Base-by-base conservation (phyloP, 108 stramenopile species). In the Skeletonema grethae region DNA sequence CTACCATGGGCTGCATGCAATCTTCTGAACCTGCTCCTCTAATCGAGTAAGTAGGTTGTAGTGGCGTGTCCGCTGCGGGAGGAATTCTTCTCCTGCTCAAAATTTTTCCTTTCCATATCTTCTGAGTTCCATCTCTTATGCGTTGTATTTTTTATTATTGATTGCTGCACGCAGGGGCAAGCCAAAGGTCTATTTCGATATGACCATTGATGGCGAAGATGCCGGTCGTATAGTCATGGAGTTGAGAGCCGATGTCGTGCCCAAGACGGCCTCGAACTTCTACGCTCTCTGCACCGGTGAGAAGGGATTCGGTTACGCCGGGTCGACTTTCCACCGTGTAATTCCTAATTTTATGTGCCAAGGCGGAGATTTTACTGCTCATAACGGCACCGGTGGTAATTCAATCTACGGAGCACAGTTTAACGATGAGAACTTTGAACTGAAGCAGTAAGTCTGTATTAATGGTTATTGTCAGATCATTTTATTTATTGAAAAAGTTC, bases 251-350 rank as follows among this genome's bases (percentile, higher is more conserved):
- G 97, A 98, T 64, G 76, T 91, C 28, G 85, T 85, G 12, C 99
- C 99, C 15, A 97, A 96, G 70, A 99, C 99, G 34, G 97, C 97
- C 7, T 95, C 97, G 69, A 99, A 99, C 81, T 99, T 99, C 82
- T 71, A 90, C 57, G 68, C 81, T 39, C 74, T 99, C 46, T 99
- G 99, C 77, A 88, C 90, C 76, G 93, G 95, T 36, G 57, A 57
- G 2, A 90, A 90, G 53, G 91, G 88, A 7, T 69, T 98, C 31
- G 90, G 95, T 70, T 98, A 84, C 93, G 95, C 96, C 87, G 95
- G 94, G 48, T 90, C 78, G 65, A 77, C 83, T 3, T 97, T 98
- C 86, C 97, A 98, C 75, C 93, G 97, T 31, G 88, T 97, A 29
- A 97, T 97, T 68, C 90, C 86, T 64, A 83, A 93, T 65, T 97